Evolutionary conservation across 2,329 filamentous ascomycete species (phyloP).

Genomic region (Pyrenophora seminiperda): DNA sequence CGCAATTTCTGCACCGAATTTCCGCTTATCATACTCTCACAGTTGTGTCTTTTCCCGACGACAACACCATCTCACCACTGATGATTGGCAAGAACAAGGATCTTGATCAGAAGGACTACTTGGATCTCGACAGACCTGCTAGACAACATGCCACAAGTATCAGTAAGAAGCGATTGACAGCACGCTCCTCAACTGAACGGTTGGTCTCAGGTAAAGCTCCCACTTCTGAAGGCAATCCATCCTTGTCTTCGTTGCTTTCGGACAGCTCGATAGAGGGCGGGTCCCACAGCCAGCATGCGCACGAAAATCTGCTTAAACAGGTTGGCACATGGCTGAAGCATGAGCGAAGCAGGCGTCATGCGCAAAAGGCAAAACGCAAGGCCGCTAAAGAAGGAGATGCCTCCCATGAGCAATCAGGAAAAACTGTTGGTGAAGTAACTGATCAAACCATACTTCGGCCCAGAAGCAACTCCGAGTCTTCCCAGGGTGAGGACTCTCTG

Average conservation of each 20-base stretch:
- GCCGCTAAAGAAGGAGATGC: conserved; percentile 52
- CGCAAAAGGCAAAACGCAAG: conserved; percentile 57
- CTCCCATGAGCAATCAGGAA: conserved; percentile 6
- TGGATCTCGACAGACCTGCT: conserved; percentile 47
- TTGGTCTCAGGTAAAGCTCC: conserved; percentile 30
- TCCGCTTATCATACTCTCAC: conserved; percentile 29
- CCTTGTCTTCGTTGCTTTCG: conserved; percentile 37
- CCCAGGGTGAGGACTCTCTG: conserved; percentile 71
- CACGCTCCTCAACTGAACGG: conserved; percentile 48
- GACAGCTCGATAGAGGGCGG: conserved; percentile 34
- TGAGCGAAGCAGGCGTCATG: conserved; percentile 71
- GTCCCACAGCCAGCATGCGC: conserved; percentile 32
- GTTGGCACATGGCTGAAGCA: conserved; percentile 83
- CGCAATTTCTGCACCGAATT: conserved; percentile 7
- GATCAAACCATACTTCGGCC: conserved; percentile 40
- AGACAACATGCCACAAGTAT: conserved; percentile 48
- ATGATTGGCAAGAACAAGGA: conserved; percentile 54
- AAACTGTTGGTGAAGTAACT: conserved; percentile 7
- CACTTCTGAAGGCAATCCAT: conserved; percentile 34
- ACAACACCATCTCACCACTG: conserved; percentile 53
- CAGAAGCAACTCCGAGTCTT: conserved; percentile 63
- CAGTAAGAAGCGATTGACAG: conserved; percentile 51
- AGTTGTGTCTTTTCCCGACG: conserved; percentile 56
- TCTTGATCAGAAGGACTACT: conserved; percentile 50
- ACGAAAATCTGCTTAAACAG: conserved; percentile 66